A percentile compares a stretch with the other conserved stretches of the same genome.
phyloP scores from a whole-genome alignment of 768 basidiomycete species.

The Rhodosporidiobolus sp. region DNA sequence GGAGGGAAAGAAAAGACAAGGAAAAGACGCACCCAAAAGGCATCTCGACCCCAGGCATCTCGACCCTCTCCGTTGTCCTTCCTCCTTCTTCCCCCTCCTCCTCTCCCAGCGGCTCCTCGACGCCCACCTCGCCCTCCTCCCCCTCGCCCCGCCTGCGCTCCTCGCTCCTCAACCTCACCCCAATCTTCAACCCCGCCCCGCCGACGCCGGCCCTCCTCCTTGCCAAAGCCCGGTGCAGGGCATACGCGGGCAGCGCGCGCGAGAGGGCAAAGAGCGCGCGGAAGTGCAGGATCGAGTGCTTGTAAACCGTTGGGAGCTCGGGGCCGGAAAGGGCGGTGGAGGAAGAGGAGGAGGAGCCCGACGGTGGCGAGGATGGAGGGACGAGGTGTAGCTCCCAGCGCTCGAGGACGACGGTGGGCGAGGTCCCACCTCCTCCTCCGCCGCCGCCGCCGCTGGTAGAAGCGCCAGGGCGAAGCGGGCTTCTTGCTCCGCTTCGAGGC shows the following conservation, averaged over 20 bases:
- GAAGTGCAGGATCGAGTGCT: slow-evolving; percentile 44
- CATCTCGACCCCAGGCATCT: slow-evolving; percentile 33
- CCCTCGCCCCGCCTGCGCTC: neutral
- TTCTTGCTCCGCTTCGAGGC: neutral
- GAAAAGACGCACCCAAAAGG: slow-evolving; percentile 35
- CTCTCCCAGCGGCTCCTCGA: slow-evolving; percentile 1
- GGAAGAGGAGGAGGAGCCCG: neutral
- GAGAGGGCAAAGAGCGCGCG: slow-evolving; percentile 39
- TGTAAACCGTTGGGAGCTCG: slow-evolving; percentile 41
- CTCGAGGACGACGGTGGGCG: slow-evolving; percentile 30
- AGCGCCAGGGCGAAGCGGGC: neutral
- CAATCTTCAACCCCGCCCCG: slow-evolving; percentile 10
- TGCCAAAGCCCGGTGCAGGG: slow-evolving; percentile 23
- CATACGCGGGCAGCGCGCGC: slow-evolving; percentile 31
- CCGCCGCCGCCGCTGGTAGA: too few relatives aligned
- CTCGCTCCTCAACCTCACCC: neutral
- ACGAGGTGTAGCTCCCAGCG: slow-evolving; percentile 28
- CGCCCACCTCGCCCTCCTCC: neutral
- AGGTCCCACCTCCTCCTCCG: neutral
- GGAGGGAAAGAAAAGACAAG: neutral
- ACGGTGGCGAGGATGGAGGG: neutral
- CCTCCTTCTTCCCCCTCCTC: neutral
- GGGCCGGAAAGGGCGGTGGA: neutral
- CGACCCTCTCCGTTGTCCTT: slow-evolving; percentile 14
- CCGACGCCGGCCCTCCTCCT: neutral